Base-by-base conservation (phyloP, 805 yeast genomes). In the Saturnispora quitensis region DNA sequence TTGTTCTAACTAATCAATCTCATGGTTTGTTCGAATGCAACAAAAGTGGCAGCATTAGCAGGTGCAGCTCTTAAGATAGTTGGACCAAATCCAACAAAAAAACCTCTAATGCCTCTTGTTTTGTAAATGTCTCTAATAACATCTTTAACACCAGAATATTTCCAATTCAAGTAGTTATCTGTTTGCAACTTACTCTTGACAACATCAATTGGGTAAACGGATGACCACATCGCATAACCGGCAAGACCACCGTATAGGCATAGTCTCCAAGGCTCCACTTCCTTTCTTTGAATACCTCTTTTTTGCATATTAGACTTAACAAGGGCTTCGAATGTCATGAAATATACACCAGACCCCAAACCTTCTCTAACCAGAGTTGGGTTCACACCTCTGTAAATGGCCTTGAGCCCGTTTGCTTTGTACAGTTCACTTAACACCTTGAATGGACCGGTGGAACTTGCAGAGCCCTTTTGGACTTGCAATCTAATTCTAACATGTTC, bases 51-150 rank as follows among this genome's bases (percentile, higher is more conserved):
- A 42, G 96, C 99, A 65, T 93, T 95, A 3, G 95, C 99, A 0
- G 99, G 99, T 3, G 96, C 96, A 47, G 99, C 98, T 70, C 99
- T 84, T 57, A 93, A 72, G 56, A 93, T 80, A 0, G 98, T 90
- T 38, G 99, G 97, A 18, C 81, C 68, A 64, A 95, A 90, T 1
- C 99, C 99, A 69, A 84, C 84, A 70, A 87, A 86, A 62, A 93
- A 86, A 0, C 96, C 96, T 56, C 73, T 73, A 25, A 81, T 53
- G 27, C 98, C 97, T 49, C 74, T 73, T n/a, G 74, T 72, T 47
- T 65, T 67, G 62, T 65, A 75, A 22, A 88, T 74, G 52, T 75
- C 73, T 52, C 65, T 73, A 17, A 78, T 70, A 27, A 89, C 95
- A 53, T 77, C 77, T n/a, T 75, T 44, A 38, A 86, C 73, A 40